Base-by-base conservation (phyloP, 495 filamentous ascomycete species). In the Penicillium verhagenii region DNA sequence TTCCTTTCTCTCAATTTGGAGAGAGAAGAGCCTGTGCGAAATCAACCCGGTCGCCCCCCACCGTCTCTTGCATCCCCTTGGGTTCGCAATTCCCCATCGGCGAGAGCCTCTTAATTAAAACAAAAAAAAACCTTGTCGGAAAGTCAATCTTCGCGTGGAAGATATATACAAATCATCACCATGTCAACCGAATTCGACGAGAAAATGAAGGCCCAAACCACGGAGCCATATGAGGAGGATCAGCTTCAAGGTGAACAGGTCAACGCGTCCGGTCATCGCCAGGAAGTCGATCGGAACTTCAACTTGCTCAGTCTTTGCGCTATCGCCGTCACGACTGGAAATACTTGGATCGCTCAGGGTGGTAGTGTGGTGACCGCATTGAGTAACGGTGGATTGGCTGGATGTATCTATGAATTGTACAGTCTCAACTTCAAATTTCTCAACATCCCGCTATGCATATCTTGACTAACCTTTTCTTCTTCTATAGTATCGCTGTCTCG, bases 261-360 rank as follows among this genome's bases (percentile, higher is more conserved):
- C 56, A 86, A 85, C 58, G 80, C 78, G 0, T 79, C 78, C 2
- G 82, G 83, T 21, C 81, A 86, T 65, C 63, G 60, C 26, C 82
- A 86, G 57, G 79, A 86, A 56, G 69, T 86, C n/a, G 74, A 84
- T 29, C 72, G 83, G 18, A 79, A 84, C 40, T 86, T 84, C 65
- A 78, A 79, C 40, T 68, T 86, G 3, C 51, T 83, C 53, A 82
- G 77, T 52, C 80, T 85, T 46, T 82, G 78, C 61, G 74, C 76
- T 4, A 65, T 84, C 18, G 82, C 77, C 0, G 71, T 86, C 7
- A 79, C 74, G 9, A 82, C 80, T 7, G 82, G 79, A 52, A 85
- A 83, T 67, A 76, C 79, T 19, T 86, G 83, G 83, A 78, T 79
- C 24, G 81, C 81, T 4, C 70, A 82, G 56, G 82, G 82, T 50